Evolutionary conservation across 2,329 filamentous ascomycete genomes (phyloP).

Genomic region (Colletotrichum truncatum): DNA sequence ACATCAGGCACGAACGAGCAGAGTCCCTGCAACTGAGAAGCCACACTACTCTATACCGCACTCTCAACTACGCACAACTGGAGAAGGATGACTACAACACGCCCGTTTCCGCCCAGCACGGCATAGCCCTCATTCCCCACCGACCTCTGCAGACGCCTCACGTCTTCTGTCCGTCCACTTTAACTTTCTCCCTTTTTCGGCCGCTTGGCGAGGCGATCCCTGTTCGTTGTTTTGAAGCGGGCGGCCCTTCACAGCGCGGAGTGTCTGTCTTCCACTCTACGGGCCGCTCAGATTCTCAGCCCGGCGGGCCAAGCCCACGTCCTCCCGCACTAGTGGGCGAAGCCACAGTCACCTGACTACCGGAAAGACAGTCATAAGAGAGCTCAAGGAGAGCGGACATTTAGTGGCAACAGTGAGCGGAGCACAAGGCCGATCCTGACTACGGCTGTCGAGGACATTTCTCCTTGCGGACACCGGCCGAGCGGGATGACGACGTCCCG

Average conservation of each 20-base stretch:
- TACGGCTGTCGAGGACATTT: conserved; percentile 2
- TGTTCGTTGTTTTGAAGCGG: neutral
- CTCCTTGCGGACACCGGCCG: conserved; percentile 10
- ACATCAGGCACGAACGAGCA: conserved; percentile 23
- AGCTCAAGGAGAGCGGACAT: neutral
- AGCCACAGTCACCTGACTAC: conserved; percentile 23
- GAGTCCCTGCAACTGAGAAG: conserved; percentile 14
- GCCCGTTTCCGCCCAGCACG: conserved; percentile 10
- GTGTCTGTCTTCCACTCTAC: neutral
- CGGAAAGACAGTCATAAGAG: conserved; percentile 9
- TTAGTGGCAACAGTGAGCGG: conserved; percentile 8
- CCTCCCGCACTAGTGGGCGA: conserved; percentile 17
- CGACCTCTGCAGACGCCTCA: neutral
- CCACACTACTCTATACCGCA: neutral
- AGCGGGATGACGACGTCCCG: conserved; percentile 10
- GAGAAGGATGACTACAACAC: conserved; percentile 15
- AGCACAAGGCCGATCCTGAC: conserved; percentile 1
- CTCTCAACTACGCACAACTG: neutral
- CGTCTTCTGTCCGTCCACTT: neutral
- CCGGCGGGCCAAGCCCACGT: neutral
- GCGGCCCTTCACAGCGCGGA: neutral
- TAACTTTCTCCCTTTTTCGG: conserved; percentile 13
- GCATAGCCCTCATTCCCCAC: conserved; percentile 18
- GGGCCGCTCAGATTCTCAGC: conserved; percentile 1
- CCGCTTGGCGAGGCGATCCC: conserved; percentile 5